Percentiles rank a stretch among this genome's conserved stretches.
phyloP scores from a whole-genome alignment of 495 filamentous ascomycete genomes.

The Cryomyces minteri region DNA sequence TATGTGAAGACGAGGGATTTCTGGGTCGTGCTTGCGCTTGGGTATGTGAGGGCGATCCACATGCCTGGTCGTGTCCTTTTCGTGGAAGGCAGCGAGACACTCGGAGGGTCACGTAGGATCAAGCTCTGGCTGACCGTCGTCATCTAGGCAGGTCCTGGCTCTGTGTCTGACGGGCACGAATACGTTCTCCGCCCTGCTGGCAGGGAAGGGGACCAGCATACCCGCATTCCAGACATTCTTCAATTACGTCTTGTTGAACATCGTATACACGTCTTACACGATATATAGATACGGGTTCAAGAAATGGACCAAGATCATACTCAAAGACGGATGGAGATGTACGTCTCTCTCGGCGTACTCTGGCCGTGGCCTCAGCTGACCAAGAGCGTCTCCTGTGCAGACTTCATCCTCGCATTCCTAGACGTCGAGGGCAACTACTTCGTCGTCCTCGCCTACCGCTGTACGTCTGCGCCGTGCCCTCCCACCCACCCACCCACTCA shows the following conservation, averaged over 20 bases:
- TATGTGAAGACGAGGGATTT: conserved; percentile 77
- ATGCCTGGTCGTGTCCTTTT: too few relatives aligned
- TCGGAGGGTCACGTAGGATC: not conserved
- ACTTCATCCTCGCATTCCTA: conserved; percentile 77
- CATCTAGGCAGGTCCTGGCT: conserved; percentile 53
- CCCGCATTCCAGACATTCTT: conserved; percentile 96
- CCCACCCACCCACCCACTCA: too few relatives aligned
- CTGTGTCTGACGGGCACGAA: conserved; percentile 80
- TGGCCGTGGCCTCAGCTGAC: too few relatives aligned
- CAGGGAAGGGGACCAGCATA: conserved; percentile 50
- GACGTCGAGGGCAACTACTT: conserved; percentile 98
- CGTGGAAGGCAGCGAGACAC: too few relatives aligned
- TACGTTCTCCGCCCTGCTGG: conserved; percentile 69
- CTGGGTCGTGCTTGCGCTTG: conserved; percentile 62
- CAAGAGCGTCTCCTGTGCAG: conserved; percentile 11
- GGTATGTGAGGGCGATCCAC: conserved; percentile 25
- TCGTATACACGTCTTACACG: conserved; percentile 68
- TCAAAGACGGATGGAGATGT: conserved; percentile 74
- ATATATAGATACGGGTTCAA: conserved; percentile 66
- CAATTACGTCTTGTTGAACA: conserved; percentile 72
- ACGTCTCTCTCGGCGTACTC: conserved; percentile 2
- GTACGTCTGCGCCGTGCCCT: too few relatives aligned
- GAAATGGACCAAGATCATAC: conserved; percentile 42
- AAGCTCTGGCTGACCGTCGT: not conserved
- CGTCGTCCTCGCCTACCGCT: conserved; percentile 81